Evolutionary conservation across 1,284 basidiomycete species (phyloP).

Genomic region (Rhodofomes roseus): DNA sequence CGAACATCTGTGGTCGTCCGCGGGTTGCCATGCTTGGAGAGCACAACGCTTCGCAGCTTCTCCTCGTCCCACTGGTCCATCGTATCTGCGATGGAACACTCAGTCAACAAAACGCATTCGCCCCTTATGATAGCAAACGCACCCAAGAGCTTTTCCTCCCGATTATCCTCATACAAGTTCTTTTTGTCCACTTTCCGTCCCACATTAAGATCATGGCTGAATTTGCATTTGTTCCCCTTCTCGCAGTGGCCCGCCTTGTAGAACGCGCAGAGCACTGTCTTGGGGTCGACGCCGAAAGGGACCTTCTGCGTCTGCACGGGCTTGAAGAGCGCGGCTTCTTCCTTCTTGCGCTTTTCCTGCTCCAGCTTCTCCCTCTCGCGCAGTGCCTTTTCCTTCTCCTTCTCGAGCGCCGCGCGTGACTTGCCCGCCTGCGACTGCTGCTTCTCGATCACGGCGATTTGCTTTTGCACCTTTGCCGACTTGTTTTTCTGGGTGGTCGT

Average conservation of each 20-base stretch:
- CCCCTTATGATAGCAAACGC: conserved; percentile 3
- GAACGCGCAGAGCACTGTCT: conserved; percentile 86
- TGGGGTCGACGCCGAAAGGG: conserved; percentile 94
- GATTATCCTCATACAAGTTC: conserved; percentile 89
- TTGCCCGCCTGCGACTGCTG: conserved; percentile 74
- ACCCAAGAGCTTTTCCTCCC: conserved; percentile 81
- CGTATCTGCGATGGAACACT: conserved; percentile 56
- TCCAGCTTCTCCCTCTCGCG: conserved; percentile 76
- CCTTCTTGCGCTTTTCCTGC: conserved; percentile 83
- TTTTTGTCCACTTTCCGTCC: conserved; percentile 94
- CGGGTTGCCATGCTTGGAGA: conserved; percentile 89
- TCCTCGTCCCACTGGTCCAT: conserved; percentile 99
- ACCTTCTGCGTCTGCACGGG: conserved; percentile 84
- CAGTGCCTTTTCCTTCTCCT: conserved; percentile 75
- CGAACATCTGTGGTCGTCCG: conserved; percentile 88
- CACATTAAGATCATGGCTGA: conserved; percentile 89
- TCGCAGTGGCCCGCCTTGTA: conserved; percentile 89
- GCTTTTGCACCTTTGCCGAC: conserved; percentile 88
- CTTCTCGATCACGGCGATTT: conserved; percentile 76
- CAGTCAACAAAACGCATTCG: background rate
- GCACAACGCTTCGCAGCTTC: conserved; percentile 84
- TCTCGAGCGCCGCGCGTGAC: conserved; percentile 73
- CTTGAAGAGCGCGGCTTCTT: conserved; percentile 79
- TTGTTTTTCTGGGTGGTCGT: conserved; percentile 76
- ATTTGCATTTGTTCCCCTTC: conserved; percentile 93